Evolutionary conservation across 805 yeast species (phyloP).

Genomic region (Clavispora fructus): DNA sequence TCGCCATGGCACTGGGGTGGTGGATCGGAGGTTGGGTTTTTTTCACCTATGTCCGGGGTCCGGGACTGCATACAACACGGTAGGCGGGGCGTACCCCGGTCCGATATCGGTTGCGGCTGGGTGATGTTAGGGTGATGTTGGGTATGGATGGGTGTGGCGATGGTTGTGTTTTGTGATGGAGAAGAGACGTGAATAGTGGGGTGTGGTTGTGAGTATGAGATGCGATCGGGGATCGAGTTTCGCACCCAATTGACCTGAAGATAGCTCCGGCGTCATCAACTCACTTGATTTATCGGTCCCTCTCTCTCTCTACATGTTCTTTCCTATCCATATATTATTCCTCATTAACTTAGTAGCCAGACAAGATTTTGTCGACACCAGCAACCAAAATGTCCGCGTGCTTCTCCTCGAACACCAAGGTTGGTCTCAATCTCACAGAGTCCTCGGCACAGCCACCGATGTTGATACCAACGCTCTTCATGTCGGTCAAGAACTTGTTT

Average conservation of each 20-base stretch:
- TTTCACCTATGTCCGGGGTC: not conserved
- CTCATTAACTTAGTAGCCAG: slow-evolving; percentile 20
- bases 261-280: no score
- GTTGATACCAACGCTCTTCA: slow-evolving; percentile 66
- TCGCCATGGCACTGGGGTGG: not conserved
- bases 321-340: not conserved
- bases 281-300: no score
- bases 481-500: slow-evolving; percentile 53
- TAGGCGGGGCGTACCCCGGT: no score
- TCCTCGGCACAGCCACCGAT: slow-evolving; percentile 82
- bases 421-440: slow-evolving; percentile 78
- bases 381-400: slow-evolving; percentile 66
- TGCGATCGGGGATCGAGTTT: no score
- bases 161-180: no score
- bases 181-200: no score
- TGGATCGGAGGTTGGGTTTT: not conserved
- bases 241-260: no score
- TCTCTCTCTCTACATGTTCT: not conserved
- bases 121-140: no score
- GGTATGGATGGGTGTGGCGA: no score
- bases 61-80: not conserved
- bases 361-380: slow-evolving; percentile 34
- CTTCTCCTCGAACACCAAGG: slow-evolving; percentile 70
- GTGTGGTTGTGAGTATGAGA: no score
- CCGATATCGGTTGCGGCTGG: no score